Evolutionary conservation across 2,329 filamentous ascomycete species (phyloP).

Genomic region (Ophiognomonia clavigignenti-juglandacearum): DNA sequence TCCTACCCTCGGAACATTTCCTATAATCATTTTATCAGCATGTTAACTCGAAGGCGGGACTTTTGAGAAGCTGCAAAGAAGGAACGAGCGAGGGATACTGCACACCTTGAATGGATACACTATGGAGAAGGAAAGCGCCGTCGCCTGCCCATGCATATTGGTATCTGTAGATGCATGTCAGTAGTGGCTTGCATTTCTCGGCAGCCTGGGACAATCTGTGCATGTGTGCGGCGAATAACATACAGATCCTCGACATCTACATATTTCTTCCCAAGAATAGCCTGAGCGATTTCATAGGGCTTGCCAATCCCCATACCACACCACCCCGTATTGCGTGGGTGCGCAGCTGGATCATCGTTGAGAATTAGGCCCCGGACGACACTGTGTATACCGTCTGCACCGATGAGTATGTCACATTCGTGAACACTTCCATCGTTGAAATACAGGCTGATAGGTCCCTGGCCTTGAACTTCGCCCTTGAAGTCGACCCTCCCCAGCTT

Average conservation of each 20-base stretch:
- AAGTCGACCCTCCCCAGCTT: background rate
- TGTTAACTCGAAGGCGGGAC: background rate
- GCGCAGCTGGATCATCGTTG: background rate
- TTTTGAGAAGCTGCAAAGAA: background rate
- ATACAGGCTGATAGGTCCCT: background rate
- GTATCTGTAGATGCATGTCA: too few species aligned
- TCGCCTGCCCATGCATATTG: background rate
- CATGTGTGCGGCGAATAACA: too few species aligned
- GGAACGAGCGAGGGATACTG: background rate
- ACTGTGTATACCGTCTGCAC: background rate
- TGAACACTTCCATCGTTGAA: background rate
- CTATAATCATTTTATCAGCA: background rate
- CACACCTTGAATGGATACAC: background rate
- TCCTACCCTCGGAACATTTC: background rate
- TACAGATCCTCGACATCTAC: background rate
- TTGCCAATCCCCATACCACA: background rate
- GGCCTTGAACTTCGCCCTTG: background rate
- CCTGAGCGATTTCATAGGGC: background rate
- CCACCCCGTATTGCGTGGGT: background rate
- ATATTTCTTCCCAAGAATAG: background rate
- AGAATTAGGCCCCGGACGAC: background rate
- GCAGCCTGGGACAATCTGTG: too few species aligned
- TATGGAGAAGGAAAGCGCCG: background rate
- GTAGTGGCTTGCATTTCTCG: too few species aligned
- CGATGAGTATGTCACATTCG: background rate